Conservation (phyloP, 2,329 filamentous ascomycete genomes). For the Aureobasidium subglaciale region DNA sequence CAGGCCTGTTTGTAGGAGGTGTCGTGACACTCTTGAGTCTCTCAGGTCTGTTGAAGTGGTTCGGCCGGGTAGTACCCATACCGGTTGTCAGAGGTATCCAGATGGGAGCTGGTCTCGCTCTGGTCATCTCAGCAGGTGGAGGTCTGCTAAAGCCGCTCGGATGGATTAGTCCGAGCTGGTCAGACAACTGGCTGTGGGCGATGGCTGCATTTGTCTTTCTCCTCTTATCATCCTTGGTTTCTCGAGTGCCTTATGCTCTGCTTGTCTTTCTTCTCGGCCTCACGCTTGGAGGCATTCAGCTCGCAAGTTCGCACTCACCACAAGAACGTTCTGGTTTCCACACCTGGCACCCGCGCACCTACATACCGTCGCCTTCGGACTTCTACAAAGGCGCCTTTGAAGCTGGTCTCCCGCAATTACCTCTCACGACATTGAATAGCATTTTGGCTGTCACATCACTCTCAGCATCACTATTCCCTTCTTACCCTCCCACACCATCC, state of each 20-base stretch:
- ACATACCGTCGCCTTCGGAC: conserved; percentile 38
- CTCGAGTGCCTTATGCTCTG: conserved; percentile 71
- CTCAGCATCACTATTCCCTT: conserved; percentile 60
- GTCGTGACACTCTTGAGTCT: conserved; percentile 69
- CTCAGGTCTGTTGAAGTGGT: conserved; percentile 70
- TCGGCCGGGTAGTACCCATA: conserved; percentile 68
- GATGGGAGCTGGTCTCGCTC: conserved; percentile 77
- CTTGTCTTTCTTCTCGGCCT: conserved; percentile 63
- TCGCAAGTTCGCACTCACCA: conserved; percentile 31
- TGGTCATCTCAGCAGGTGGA: conserved; percentile 69
- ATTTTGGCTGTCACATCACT: conserved; percentile 81
- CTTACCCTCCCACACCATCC: conserved; percentile 48
- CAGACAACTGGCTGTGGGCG: conserved; percentile 75
- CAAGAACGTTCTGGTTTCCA: conserved; percentile 35
- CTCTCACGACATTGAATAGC: conserved; percentile 86
- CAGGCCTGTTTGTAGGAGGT: conserved; percentile 69
- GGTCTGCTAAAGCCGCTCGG: conserved; percentile 59
- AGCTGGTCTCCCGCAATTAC: conserved; percentile 77
- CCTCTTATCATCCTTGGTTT: conserved; percentile 57
- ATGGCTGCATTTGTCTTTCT: conserved; percentile 66
- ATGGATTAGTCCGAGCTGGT: conserved; percentile 59
- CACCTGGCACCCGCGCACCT: conserved; percentile 52
- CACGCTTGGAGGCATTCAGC: conserved; percentile 49
- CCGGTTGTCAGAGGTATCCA: conserved; percentile 94
- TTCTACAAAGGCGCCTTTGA: conserved; percentile 52